A percentile compares a stretch with the other conserved stretches of the same genome.
These are phyloP conservation scores for Hypomyces perniciosus DNA, from an alignment of 2,329 filamentous ascomycete genomes.

Conservation along the genomic window DNA sequence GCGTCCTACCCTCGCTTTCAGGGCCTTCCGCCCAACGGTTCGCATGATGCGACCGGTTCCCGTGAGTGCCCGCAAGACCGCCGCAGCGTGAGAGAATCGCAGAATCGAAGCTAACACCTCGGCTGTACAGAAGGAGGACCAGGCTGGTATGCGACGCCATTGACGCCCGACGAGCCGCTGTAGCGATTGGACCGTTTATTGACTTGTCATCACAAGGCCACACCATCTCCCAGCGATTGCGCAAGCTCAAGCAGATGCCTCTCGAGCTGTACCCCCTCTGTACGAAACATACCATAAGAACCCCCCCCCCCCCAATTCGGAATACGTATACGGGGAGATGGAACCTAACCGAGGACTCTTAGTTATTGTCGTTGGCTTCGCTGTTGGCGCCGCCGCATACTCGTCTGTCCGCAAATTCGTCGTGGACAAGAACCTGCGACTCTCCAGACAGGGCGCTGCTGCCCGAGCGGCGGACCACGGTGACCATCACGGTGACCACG, in stretches of 20 bases:
- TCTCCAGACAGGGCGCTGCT: conserved; percentile 60
- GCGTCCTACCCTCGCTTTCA: conserved; percentile 59
- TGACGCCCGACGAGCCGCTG: conserved; percentile 5
- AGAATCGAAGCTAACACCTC: conserved; percentile 21
- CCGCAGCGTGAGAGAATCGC: conserved; percentile 2
- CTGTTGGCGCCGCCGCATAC: conserved; percentile 75
- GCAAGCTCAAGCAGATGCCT: conserved; percentile 82
- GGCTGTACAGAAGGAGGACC: conserved; percentile 55
- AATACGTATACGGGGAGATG: neutral
- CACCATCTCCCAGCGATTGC: conserved; percentile 92
- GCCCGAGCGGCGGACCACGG: conserved; percentile 34
- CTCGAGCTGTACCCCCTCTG: conserved; percentile 92
- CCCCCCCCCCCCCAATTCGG: neutral
- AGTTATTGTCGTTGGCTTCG: conserved; percentile 85
- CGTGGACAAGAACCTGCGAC: conserved; percentile 87
- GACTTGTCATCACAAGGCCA: conserved; percentile 57
- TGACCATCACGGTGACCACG: neutral
- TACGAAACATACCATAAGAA: conserved; percentile 36
- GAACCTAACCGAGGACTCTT: conserved; percentile 21
- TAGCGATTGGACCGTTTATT: conserved; percentile 11
- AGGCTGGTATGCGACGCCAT: conserved; percentile 52
- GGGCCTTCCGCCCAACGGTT: conserved; percentile 60
- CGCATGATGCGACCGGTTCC: conserved; percentile 66
- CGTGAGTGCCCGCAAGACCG: conserved; percentile 41
- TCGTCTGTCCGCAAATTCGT: conserved; percentile 75